Percentiles rank a stretch among this genome's conserved stretches.
These are phyloP conservation scores for Colletotrichum eremochloae DNA, from an alignment of 2,329 filamentous ascomycete species.

Conservation along the genomic window DNA sequence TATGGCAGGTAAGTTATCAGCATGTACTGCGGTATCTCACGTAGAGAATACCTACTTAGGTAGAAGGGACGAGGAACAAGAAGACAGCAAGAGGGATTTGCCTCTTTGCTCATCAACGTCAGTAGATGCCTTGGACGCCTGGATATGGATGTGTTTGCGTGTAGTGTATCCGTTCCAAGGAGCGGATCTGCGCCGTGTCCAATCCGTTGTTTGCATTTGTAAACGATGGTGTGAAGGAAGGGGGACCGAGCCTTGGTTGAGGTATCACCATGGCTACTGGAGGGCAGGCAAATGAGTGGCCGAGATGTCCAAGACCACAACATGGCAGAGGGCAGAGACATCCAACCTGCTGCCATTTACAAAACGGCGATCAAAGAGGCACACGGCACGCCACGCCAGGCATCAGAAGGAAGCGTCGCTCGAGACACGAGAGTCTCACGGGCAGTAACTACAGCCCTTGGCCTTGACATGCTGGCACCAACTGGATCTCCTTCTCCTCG, in stretches of 20 bases:
- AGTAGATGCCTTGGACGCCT: too few species aligned
- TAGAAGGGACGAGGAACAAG: too few species aligned
- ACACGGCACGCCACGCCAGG: background rate
- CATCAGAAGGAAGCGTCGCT: conserved; percentile 11
- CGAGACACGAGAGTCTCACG: background rate
- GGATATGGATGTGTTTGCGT: conserved; percentile 9
- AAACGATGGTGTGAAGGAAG: conserved; percentile 37
- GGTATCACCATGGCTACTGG: background rate
- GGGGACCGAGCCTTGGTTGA: conserved; percentile 24
- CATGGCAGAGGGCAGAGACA: background rate
- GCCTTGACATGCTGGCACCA: background rate
- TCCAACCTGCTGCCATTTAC: background rate
- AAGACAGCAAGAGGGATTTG: background rate
- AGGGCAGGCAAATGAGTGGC: background rate
- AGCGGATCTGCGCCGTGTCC: conserved; percentile 25
- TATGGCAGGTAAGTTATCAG: background rate
- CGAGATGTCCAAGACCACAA: background rate
- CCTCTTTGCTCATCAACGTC: background rate
- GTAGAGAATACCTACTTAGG: too few species aligned
- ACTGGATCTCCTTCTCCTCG: too few species aligned
- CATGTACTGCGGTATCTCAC: background rate
- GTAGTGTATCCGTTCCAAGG: conserved; percentile 19
- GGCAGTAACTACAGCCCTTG: background rate
- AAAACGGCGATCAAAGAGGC: conserved; percentile 1
- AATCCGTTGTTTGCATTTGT: conserved; percentile 25